Evolutionary conservation across 148 eudicot genomes (phyloP).

Genomic region (Vaccinium myrtillus): DNA sequence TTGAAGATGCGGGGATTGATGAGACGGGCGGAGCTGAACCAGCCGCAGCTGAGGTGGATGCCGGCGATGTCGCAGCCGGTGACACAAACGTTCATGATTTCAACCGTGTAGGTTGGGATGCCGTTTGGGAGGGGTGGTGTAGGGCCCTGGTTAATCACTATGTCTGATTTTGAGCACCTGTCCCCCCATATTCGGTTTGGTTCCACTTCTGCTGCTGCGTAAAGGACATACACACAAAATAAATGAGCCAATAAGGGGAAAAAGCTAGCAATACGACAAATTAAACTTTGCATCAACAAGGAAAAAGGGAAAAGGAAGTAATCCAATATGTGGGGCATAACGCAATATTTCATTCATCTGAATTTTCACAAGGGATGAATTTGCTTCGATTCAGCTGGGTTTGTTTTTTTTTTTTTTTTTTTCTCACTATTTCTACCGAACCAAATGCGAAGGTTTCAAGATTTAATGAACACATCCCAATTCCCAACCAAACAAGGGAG

Average conservation of each 20-base stretch:
- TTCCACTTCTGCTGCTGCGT: conserved; percentile 37
- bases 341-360: no score
- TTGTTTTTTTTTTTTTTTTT: no score
- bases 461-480: no score
- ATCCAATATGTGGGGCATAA: neutral
- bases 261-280: neutral
- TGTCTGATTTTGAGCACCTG: conserved; percentile 50
- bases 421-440: no score
- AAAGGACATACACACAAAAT: neutral
- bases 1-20: conserved; percentile 61
- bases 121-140: conserved; percentile 71
- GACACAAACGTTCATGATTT: conserved; percentile 58
- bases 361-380: no score
- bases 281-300: neutral
- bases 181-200: conserved; percentile 66
- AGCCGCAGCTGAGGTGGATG: conserved; percentile 72
- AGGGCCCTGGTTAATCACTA: conserved; percentile 54
- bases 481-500: no score
- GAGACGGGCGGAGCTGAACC: conserved; percentile 82
- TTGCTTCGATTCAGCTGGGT: no score
- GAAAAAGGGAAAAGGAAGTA: neutral
- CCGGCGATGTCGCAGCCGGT: conserved; percentile 65
- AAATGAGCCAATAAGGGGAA: neutral
- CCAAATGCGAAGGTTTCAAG: no score
- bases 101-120: conserved; percentile 80